These are phyloP conservation scores for Arbutus unedo DNA, from an alignment of 148 eudicot species.

Conservation along the genomic window DNA sequence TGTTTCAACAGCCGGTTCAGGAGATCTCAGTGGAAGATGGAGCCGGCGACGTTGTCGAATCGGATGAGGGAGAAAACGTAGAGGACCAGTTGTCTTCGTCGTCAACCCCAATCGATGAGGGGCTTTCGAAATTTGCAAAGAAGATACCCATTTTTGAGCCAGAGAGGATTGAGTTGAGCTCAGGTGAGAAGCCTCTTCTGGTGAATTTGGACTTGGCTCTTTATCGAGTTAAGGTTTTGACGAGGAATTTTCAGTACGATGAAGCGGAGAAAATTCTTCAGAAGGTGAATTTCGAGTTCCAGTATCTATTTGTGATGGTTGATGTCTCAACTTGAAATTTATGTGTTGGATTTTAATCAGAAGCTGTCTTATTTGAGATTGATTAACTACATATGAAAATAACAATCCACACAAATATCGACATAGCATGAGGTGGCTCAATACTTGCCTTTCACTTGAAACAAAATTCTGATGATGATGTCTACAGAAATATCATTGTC, in stretches of 20 bases:
- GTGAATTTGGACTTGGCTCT: slow-evolving; percentile 85
- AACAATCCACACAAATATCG: too few species aligned
- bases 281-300: slow-evolving; percentile 38
- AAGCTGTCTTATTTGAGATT: background rate
- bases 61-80: slow-evolving; percentile 4
- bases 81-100: slow-evolving; percentile 17
- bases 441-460: background rate
- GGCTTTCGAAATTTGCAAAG: slow-evolving; percentile 61
- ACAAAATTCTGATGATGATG: background rate
- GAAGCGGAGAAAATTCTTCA: slow-evolving; percentile 70
- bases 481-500: background rate
- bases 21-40: slow-evolving; percentile 32
- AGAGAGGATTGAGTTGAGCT: slow-evolving; percentile 36
- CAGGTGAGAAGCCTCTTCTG: slow-evolving; percentile 46
- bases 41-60: slow-evolving; percentile 15
- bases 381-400: background rate
- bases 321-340: background rate
- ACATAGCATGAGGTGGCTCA: background rate
- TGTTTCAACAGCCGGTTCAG: slow-evolving; percentile 66
- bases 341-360: background rate
- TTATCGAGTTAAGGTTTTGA: slow-evolving; percentile 64
- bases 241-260: slow-evolving; percentile 50
- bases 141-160: slow-evolving; percentile 87
- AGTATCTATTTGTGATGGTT: background rate
- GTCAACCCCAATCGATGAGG: slow-evolving; percentile 44